These are phyloP conservation scores for Exophiala oligosperma DNA, from an alignment of 2,329 filamentous ascomycete species.

Conservation along the genomic window DNA sequence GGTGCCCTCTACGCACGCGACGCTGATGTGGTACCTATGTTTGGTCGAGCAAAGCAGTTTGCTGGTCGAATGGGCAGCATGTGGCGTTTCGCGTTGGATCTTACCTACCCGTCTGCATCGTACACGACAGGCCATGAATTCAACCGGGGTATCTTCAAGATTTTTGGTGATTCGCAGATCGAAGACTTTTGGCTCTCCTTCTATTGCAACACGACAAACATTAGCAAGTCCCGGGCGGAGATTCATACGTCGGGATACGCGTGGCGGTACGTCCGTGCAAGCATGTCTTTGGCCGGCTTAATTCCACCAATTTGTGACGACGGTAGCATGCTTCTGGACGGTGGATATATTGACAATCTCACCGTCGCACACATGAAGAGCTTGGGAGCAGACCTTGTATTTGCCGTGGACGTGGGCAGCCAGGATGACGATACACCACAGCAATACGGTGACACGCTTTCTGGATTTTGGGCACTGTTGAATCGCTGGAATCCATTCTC, in stretches of 20 bases:
- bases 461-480: constrained; percentile 89
- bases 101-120: constrained; percentile 93
- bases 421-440: constrained; percentile 92
- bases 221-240: constrained; percentile 87
- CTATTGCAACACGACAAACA: constrained; percentile 99
- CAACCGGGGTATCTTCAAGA: constrained; percentile 98
- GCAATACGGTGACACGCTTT: constrained; percentile 88
- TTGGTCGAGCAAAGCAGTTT: constrained; percentile 95
- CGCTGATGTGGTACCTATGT: constrained; percentile 95
- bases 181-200: constrained; percentile 99
- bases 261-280: constrained; percentile 94
- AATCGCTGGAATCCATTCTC: constrained; percentile 99
- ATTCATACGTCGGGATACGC: constrained; percentile 96
- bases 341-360: constrained; percentile 95
- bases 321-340: constrained; percentile 93
- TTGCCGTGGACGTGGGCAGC: constrained; percentile 91
- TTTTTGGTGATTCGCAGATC: constrained; percentile 93
- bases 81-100: constrained; percentile 94
- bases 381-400: constrained; percentile 88
- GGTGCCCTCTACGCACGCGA: constrained; percentile 94
- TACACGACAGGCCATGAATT: constrained; percentile 99
- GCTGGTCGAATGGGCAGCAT: constrained; percentile 97
- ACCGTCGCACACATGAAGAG: constrained; percentile 97
- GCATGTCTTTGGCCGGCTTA: constrained; percentile 92
- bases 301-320: constrained; percentile 94